These are phyloP conservation scores for Scleroderma citrinum DNA, from an alignment of 768 basidiomycete species.

Conservation along the genomic window DNA sequence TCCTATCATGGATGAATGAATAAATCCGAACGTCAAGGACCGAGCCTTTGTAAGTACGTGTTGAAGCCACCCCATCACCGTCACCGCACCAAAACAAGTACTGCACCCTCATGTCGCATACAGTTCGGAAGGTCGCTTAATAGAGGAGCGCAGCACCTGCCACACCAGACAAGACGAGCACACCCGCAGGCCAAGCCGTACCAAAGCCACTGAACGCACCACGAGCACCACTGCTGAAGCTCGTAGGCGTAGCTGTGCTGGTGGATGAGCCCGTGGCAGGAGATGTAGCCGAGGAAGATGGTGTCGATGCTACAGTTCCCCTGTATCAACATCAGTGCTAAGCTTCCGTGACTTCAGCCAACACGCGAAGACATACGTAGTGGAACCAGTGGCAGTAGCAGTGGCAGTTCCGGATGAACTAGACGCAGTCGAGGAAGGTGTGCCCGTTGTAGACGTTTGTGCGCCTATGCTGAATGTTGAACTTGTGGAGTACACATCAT, in stretches of 20 bases:
- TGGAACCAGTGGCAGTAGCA: constrained; percentile 2
- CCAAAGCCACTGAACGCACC: constrained; percentile 27
- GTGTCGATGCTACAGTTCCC: constrained; percentile 7
- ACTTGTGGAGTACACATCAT: constrained; percentile 35
- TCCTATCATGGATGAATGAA: too few relatives aligned
- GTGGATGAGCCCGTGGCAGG: constrained; percentile 6
- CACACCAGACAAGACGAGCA: constrained; percentile 37
- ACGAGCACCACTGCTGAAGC: constrained; percentile 18
- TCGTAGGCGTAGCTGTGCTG: constrained; percentile 18
- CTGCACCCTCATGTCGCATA: too few relatives aligned
- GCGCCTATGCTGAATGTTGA: constrained; percentile 39
- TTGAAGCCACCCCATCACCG: too few relatives aligned
- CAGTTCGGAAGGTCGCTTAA: constrained; percentile 18
- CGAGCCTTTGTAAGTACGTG: too few relatives aligned
- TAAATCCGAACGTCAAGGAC: too few relatives aligned
- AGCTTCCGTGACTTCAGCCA: not conserved
- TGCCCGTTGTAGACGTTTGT: constrained; percentile 2
- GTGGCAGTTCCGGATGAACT: constrained; percentile 5
- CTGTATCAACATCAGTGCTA: not conserved
- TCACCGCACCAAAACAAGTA: too few relatives aligned
- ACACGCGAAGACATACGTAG: constrained; percentile 7
- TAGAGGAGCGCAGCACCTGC: constrained; percentile 46
- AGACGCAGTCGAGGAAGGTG: constrained; percentile 12
- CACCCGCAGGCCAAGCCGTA: constrained; percentile 27
- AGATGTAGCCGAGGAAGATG: constrained; percentile 4